Evolutionary conservation across 208 protist species (phyloP).

Genomic region (Wallacemonas sp.): DNA sequence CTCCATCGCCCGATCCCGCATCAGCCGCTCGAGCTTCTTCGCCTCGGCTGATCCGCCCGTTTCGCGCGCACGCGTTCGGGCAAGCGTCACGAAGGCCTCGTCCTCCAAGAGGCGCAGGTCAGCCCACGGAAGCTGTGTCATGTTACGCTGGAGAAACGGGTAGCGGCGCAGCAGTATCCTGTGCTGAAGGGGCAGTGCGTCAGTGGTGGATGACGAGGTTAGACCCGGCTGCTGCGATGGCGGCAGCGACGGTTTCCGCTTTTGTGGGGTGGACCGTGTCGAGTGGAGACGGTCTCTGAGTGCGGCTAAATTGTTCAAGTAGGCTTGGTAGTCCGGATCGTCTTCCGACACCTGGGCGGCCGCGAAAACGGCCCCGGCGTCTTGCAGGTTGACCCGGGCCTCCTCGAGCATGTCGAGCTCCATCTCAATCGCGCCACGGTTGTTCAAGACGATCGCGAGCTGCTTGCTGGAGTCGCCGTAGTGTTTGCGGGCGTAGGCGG

Average conservation of each 20-base stretch:
- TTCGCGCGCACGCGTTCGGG: conserved; percentile 38
- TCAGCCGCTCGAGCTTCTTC: conserved; percentile 38
- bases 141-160: conserved; percentile 53
- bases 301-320: conserved; percentile 55
- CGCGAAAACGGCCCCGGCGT: conserved; percentile 37
- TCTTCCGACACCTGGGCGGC: conserved; percentile 50
- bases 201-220: background rate
- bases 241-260: too few relatives aligned
- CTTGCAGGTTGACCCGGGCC: conserved; percentile 43
- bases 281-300: conserved; percentile 29
- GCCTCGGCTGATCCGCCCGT: conserved; percentile 19
- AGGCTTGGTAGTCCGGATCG: conserved; percentile 65
- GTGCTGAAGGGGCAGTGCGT: conserved; percentile 7
- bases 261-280: too few relatives aligned
- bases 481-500: conserved; percentile 44
- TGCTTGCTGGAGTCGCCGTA: conserved; percentile 54
- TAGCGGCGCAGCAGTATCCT: conserved; percentile 49
- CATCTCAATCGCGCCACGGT: conserved; percentile 65
- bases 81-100: conserved; percentile 51
- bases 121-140: conserved; percentile 50
- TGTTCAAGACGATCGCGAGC: conserved; percentile 69
- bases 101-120: conserved; percentile 63
- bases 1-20: conserved; percentile 59
- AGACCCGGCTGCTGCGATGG: too few relatives aligned
- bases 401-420: conserved; percentile 48